Percentiles rank a stretch among this genome's conserved stretches.
Evolutionary conservation across 2,329 filamentous ascomycete genomes (phyloP).

Genomic region (Apiospora phragmitis): DNA sequence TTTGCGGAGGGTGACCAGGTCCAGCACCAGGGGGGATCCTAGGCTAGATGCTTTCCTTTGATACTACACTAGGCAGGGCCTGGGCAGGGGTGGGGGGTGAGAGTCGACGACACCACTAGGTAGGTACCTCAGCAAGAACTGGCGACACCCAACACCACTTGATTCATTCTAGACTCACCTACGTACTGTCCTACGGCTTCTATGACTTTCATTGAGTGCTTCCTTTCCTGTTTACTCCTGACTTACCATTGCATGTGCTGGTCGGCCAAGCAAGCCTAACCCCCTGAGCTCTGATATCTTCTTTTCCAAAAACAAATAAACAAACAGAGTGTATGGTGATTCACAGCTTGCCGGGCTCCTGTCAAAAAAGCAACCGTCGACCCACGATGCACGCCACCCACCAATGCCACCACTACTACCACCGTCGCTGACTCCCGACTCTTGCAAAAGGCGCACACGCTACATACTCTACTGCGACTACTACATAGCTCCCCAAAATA

Average conservation of each 20-base stretch:
- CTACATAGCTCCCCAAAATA: background rate
- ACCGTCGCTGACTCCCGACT: background rate
- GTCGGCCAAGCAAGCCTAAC: background rate
- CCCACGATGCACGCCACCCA: conserved; percentile 2
- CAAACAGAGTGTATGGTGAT: background rate
- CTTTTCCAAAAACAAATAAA: background rate
- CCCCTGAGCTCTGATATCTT: background rate
- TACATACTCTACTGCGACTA: background rate
- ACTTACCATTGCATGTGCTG: background rate
- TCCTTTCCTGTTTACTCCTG: conserved; percentile 6
- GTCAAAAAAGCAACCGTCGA: background rate
- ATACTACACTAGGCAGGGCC: conserved; percentile 5
- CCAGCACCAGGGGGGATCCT: background rate
- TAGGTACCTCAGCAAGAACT: background rate
- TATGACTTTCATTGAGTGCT: background rate
- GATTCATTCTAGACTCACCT: background rate
- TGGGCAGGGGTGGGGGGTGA: background rate
- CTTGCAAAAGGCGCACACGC: background rate
- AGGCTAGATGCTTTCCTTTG: background rate
- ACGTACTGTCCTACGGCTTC: background rate
- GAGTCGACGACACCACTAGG: background rate
- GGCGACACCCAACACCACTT: background rate
- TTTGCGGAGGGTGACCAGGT: background rate
- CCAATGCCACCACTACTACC: background rate
- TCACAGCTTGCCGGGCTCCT: background rate